Percentiles rank a stretch among this genome's conserved stretches.
Conservation (phyloP, 805 yeast species). For the Ogataea naganishii region DNA sequence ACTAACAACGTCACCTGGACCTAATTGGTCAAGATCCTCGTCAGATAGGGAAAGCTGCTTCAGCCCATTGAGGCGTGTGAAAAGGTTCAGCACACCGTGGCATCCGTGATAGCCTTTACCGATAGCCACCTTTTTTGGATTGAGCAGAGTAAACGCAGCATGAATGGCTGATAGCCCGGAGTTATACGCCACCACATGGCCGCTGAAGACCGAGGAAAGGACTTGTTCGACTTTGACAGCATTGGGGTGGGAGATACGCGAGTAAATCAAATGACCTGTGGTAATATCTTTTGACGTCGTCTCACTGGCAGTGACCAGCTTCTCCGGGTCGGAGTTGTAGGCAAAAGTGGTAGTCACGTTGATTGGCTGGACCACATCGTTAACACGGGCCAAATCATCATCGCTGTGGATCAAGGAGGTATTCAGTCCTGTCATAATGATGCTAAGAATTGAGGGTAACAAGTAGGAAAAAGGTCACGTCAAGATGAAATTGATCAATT, state of each 20-base stretch:
- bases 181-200: slow-evolving; percentile 59
- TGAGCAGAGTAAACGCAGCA: slow-evolving; percentile 60
- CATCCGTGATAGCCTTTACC: slow-evolving; percentile 85
- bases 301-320: slow-evolving; percentile 39
- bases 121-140: slow-evolving; percentile 65
- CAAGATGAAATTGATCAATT: slow-evolving; percentile 4
- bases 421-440: slow-evolving; percentile 36
- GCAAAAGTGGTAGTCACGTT: slow-evolving; percentile 73
- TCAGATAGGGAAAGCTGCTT: slow-evolving; percentile 35
- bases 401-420: slow-evolving; percentile 68
- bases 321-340: slow-evolving; percentile 52
- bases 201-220: slow-evolving; percentile 49
- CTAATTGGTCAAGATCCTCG: slow-evolving; percentile 38
- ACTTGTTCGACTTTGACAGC: slow-evolving; percentile 59
- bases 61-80: slow-evolving; percentile 52
- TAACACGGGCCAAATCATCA: slow-evolving; percentile 44
- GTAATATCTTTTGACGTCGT: slow-evolving; percentile 12
- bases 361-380: slow-evolving; percentile 73
- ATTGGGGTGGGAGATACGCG: slow-evolving; percentile 71
- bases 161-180: slow-evolving; percentile 79
- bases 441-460: neutral
- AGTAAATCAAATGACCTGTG: slow-evolving; percentile 40
- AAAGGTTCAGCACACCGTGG: slow-evolving; percentile 57
- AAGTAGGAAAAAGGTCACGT: slow-evolving; percentile 3
- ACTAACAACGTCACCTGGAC: slow-evolving; percentile 70